Evolutionary conservation across 2,329 filamentous ascomycete genomes (phyloP).

Genomic region (Onygenales sp.): DNA sequence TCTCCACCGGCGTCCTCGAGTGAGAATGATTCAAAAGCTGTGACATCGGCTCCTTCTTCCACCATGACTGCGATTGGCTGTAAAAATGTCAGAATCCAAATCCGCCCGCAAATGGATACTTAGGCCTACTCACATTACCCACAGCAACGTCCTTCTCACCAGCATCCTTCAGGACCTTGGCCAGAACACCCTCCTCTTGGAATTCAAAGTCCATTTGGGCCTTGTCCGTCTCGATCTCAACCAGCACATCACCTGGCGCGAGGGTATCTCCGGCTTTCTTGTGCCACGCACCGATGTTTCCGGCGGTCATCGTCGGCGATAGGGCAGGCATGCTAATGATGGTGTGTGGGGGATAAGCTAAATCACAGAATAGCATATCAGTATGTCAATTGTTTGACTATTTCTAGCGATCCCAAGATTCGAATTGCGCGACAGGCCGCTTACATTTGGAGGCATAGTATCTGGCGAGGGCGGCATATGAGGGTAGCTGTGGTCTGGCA

Average conservation of each 20-base stretch:
- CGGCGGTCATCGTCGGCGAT: slow-evolving; percentile 93
- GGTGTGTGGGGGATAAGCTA: slow-evolving; percentile 90
- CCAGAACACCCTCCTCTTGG: slow-evolving; percentile 92
- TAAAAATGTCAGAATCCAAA: slow-evolving; percentile 11
- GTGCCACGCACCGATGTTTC: slow-evolving; percentile 96
- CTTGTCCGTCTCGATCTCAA: slow-evolving; percentile 99
- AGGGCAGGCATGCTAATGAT: slow-evolving; percentile 96
- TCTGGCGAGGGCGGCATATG: slow-evolving; percentile 51
- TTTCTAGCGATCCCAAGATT: neutral
- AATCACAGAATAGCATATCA: slow-evolving; percentile 2
- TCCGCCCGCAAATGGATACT: neutral
- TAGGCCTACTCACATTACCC: slow-evolving; percentile 65
- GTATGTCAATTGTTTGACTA: neutral
- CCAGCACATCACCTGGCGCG: slow-evolving; percentile 84
- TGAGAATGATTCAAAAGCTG: slow-evolving; percentile 81
- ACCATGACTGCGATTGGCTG: slow-evolving; percentile 94
- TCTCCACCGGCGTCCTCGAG: slow-evolving; percentile 86
- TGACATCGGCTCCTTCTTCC: slow-evolving; percentile 79
- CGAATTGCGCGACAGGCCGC: slow-evolving; percentile 15
- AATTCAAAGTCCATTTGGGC: slow-evolving; percentile 99
- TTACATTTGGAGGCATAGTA: slow-evolving; percentile 63
- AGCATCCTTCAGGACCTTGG: slow-evolving; percentile 85
- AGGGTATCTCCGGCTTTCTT: slow-evolving; percentile 90
- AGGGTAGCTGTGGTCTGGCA: slow-evolving; percentile 36
- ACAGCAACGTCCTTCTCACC: slow-evolving; percentile 92